Base-by-base conservation (phyloP, 1,139 yeast genomes). In the Casaregolazyma lundiana region DNA sequence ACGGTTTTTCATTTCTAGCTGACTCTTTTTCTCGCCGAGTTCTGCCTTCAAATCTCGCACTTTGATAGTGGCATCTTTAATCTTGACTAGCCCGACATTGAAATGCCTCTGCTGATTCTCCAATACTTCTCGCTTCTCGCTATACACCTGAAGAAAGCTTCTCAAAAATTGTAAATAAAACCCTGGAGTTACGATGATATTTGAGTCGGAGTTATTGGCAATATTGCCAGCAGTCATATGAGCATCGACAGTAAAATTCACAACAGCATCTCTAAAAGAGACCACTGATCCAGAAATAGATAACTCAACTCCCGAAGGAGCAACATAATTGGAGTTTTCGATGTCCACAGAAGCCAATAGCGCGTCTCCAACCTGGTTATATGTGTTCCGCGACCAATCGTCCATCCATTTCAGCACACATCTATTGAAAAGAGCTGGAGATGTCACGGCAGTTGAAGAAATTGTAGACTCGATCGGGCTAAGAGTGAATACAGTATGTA, bases 371-470 rank as follows among this genome's bases (percentile, higher is more conserved):
- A 88, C 78, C 45, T 78, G 78, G 15, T 56, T 55, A 45, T 83
- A 63, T 0, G 89, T 69, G 0, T 56, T 52, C 6, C 60, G 56
- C 0, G 82, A 71, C 97, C 97, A 90, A 48, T 80, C 80, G 2
- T 96, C 96, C 83, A 88, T 81, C 90, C 95, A 88, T 59, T 83
- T 80, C 36, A 90, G 66, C 3, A 88, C 95, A 69, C 97, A 92
- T 59, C 98, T 72, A 60, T 92, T 92, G 66, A 88, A 84, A 35
- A 92, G 68, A 0, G 98, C 97, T 0, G 97, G 96, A 0, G 97
- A 90, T 0, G 90, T 73, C 4, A 84, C 73, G 2, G 81, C 74
- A 18, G 66, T 68, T 1, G 73, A 62, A 0, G 72, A 60, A 1
- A 67, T 58, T 1, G 65, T 65, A 22, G 66, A 64, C 4, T 69